Conservation (phyloP, 2,329 filamentous ascomycete species). For the Pseudogymnoascus sp. region DNA sequence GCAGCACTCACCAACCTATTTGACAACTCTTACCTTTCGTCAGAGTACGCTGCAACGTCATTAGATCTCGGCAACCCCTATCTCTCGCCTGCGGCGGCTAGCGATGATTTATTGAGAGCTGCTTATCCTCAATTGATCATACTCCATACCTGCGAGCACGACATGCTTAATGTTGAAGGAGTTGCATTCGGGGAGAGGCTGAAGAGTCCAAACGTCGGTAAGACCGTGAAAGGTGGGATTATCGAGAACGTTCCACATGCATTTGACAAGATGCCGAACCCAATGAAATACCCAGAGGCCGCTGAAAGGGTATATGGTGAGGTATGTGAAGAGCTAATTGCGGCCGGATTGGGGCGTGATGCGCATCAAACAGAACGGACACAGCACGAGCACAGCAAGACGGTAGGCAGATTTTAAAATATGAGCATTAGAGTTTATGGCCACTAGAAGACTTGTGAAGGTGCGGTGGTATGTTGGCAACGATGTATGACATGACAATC, state of each 20-base stretch:
- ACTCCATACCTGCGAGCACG: slow-evolving; percentile 55
- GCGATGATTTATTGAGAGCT: slow-evolving; percentile 39
- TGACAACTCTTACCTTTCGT: slow-evolving; percentile 53
- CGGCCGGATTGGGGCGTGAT: not conserved
- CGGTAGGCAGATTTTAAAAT: not conserved
- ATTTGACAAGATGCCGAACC: slow-evolving; percentile 61
- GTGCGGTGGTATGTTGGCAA: not conserved
- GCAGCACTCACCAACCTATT: slow-evolving; percentile 53
- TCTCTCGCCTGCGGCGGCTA: slow-evolving; percentile 50
- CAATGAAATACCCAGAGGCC: slow-evolving; percentile 33
- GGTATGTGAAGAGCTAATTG: slow-evolving; percentile 24
- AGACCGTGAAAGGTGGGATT: slow-evolving; percentile 50
- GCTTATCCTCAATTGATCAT: slow-evolving; percentile 46
- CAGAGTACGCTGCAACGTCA: slow-evolving; percentile 34
- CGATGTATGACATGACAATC: not conserved
- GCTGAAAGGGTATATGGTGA: slow-evolving; percentile 26
- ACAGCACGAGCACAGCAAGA: not conserved
- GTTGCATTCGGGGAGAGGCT: slow-evolving; percentile 54
- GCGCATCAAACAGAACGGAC: not conserved
- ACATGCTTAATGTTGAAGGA: slow-evolving; percentile 56
- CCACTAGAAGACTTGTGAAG: not conserved
- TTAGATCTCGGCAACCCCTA: slow-evolving; percentile 42
- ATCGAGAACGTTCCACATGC: slow-evolving; percentile 52
- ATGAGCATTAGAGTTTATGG: not conserved
- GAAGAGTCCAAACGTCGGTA: slow-evolving; percentile 37